Conservation (phyloP, 192 early-diverging fungal genomes). For the Podila clonocystis region DNA sequence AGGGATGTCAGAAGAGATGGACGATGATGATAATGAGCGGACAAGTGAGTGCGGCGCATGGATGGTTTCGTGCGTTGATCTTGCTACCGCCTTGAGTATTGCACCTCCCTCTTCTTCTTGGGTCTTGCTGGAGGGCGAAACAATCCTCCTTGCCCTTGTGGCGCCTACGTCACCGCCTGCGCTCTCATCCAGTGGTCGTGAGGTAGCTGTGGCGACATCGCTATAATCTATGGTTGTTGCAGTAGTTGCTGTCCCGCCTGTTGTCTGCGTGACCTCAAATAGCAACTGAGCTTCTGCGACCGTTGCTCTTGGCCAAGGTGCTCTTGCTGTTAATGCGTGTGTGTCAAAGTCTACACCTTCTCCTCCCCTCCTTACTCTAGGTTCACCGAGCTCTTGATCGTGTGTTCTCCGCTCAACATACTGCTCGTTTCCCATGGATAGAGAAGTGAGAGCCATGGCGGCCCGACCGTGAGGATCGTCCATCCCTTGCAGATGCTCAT, state of each 20-base stretch:
- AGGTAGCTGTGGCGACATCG: neutral
- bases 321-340: neutral
- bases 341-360: too few species aligned
- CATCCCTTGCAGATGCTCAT: neutral
- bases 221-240: neutral
- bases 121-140: neutral
- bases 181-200: too few species aligned
- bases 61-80: neutral
- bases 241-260: neutral
- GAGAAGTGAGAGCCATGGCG: constrained; percentile 38
- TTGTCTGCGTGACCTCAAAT: neutral
- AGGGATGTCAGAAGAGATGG: neutral
- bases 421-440: constrained; percentile 14
- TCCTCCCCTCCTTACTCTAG: neutral
- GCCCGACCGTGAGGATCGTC: constrained; percentile 30
- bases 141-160: neutral
- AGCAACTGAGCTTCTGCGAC: neutral
- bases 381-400: neutral
- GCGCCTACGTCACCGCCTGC: too few species aligned
- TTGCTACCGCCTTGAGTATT: neutral
- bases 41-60: neutral
- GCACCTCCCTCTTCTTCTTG: neutral
- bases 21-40: neutral
- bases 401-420: neutral
- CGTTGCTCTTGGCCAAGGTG: neutral